Percentiles rank a stretch among this genome's conserved stretches.
These are phyloP conservation scores for Coemansia sp. DNA, from an alignment of 371 early-diverging fungal species.

Conservation along the genomic window DNA sequence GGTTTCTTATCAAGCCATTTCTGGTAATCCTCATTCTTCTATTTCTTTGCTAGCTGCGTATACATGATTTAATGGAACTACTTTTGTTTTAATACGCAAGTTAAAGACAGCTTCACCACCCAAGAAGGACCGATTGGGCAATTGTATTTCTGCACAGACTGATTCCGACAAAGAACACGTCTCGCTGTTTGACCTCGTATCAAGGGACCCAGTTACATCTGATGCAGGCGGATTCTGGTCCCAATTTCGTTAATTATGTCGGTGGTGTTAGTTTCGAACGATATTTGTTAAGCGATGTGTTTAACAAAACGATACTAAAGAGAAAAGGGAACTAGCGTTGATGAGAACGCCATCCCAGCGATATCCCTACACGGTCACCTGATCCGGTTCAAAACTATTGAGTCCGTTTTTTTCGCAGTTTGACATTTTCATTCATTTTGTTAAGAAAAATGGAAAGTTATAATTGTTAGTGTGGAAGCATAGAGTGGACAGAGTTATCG, in stretches of 20 bases:
- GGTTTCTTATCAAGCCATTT: no score
- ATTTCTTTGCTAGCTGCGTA: no score
- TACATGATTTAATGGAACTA: no score
- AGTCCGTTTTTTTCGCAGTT: no score
- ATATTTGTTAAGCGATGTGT: no score
- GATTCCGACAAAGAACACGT: neutral
- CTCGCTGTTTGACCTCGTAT: neutral
- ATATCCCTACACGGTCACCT: no score
- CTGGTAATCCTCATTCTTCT: no score
- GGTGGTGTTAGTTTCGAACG: no score
- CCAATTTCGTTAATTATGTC: constrained; percentile 6
- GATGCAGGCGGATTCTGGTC: constrained; percentile 18
- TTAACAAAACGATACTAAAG: no score
- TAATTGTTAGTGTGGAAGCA: constrained; percentile 13
- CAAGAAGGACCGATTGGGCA: constrained; percentile 16
- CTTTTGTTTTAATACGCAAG: constrained; percentile 21
- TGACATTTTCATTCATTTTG: neutral
- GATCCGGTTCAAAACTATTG: no score
- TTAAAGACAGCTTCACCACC: constrained; percentile 17
- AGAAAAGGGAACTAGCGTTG: no score
- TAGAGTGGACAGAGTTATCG: constrained; percentile 69
- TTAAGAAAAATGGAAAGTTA: neutral
- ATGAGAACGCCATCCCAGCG: no score
- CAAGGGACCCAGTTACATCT: neutral
- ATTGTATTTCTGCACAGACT: constrained; percentile 1